A percentile compares a stretch with the other conserved stretches of the same genome.
These are phyloP conservation scores for Trypanosoma rangeli DNA, from an alignment of 208 protist species.

Conservation along the genomic window DNA sequence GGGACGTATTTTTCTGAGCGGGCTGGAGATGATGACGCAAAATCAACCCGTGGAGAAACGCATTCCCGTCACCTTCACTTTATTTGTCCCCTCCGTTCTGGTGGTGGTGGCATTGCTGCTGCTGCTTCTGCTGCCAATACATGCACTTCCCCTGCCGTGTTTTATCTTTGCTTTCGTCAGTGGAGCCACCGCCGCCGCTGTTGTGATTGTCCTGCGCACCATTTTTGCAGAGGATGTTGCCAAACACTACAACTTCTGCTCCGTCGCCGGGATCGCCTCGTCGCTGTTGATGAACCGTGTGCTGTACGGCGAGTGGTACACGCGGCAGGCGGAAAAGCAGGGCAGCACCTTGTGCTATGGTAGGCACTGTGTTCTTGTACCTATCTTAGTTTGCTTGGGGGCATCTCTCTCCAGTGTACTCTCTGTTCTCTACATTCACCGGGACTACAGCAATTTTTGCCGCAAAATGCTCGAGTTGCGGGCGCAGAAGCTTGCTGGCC, in stretches of 20 bases:
- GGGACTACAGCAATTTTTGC: slow-evolving; percentile 22
- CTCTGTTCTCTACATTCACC: slow-evolving; percentile 12
- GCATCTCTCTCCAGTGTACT: slow-evolving; percentile 8
- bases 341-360: slow-evolving; percentile 44
- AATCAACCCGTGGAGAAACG: slow-evolving; percentile 20
- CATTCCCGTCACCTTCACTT: slow-evolving; percentile 24
- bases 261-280: slow-evolving; percentile 40
- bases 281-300: slow-evolving; percentile 71
- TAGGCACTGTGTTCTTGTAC: slow-evolving; percentile 20
- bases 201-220: slow-evolving; percentile 75
- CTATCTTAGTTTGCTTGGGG: slow-evolving; percentile 20
- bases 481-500: background rate
- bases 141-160: slow-evolving; percentile 52
- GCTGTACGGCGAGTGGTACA: slow-evolving; percentile 79
- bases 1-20: slow-evolving; percentile 31
- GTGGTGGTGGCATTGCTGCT: slow-evolving; percentile 14
- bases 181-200: slow-evolving; percentile 60
- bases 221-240: slow-evolving; percentile 76
- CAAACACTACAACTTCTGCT: slow-evolving; percentile 79
- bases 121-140: slow-evolving; percentile 21
- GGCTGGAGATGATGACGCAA: slow-evolving; percentile 29
- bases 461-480: slow-evolving; percentile 14
- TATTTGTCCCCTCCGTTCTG: slow-evolving; percentile 25
- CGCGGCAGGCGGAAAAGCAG: slow-evolving; percentile 51
- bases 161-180: slow-evolving; percentile 60